A percentile compares a stretch with the other conserved stretches of the same genome.
Conservation (phyloP, 495 filamentous ascomycete genomes). For the Aspergillus carlsbadensis region DNA sequence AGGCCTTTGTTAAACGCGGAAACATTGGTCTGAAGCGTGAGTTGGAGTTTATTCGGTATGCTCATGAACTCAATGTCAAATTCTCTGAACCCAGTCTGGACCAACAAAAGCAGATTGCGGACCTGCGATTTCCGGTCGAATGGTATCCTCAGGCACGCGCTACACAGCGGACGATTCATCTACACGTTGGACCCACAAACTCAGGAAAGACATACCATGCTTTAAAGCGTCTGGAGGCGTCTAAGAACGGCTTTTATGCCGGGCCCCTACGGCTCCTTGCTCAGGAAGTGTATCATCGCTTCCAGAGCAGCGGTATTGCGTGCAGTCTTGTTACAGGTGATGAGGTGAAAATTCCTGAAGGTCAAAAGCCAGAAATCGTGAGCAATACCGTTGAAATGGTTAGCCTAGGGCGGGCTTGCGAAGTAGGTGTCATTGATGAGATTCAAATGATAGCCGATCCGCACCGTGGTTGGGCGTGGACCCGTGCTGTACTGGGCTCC, state of each 20-base stretch:
- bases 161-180: slow-evolving; percentile 77
- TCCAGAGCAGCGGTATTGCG: slow-evolving; percentile 68
- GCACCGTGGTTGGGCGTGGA: slow-evolving; percentile 95
- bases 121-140: slow-evolving; percentile 81
- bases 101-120: slow-evolving; percentile 66
- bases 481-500: slow-evolving; percentile 83
- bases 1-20: slow-evolving; percentile 53
- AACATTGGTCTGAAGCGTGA: slow-evolving; percentile 48
- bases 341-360: slow-evolving; percentile 63
- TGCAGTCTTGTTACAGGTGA: slow-evolving; percentile 91
- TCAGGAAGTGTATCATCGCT: slow-evolving; percentile 85
- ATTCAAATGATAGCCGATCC: slow-evolving; percentile 92
- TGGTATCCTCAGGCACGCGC: slow-evolving; percentile 85
- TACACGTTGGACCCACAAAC: slow-evolving; percentile 97
- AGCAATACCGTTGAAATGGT: slow-evolving; percentile 99
- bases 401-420: slow-evolving; percentile 63
- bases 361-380: slow-evolving; percentile 51
- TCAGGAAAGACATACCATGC: slow-evolving; percentile 98
- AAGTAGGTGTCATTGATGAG: slow-evolving; percentile 96
- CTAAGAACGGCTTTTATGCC: slow-evolving; percentile 79
- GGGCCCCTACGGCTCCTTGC: slow-evolving; percentile 89
- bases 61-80: slow-evolving; percentile 40
- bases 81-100: slow-evolving; percentile 49
- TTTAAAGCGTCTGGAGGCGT: slow-evolving; percentile 76
- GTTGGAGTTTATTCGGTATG: slow-evolving; percentile 60